Conservation (phyloP, 192 early-diverging fungal genomes). For the Coemansia sp. region DNA sequence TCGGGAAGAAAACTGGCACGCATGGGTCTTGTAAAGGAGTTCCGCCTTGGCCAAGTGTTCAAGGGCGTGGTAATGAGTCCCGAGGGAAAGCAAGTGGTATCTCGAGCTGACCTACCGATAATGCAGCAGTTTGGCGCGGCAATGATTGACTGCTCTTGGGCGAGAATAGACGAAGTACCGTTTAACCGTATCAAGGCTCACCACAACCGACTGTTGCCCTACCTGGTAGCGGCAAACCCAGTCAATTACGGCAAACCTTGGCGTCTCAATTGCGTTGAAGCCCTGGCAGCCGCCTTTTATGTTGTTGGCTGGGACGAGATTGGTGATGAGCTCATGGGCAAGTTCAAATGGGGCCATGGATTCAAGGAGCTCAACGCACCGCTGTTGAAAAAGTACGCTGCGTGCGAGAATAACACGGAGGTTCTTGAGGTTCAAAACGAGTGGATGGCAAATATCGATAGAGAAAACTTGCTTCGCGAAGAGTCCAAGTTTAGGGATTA, state of each 20-base stretch:
- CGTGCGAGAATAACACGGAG: constrained; percentile 73
- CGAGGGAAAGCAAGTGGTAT: constrained; percentile 83
- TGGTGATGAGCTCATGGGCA: constrained; percentile 75
- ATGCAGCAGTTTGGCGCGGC: constrained; percentile 79
- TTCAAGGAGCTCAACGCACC: constrained; percentile 89
- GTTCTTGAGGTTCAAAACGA: constrained; percentile 78
- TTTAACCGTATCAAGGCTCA: constrained; percentile 83
- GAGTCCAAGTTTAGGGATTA: constrained; percentile 28
- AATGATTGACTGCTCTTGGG: constrained; percentile 99
- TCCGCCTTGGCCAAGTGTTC: constrained; percentile 85
- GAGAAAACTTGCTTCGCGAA: constrained; percentile 61
- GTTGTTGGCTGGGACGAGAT: constrained; percentile 78
- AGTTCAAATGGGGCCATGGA: constrained; percentile 96
- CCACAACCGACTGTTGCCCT: constrained; percentile 91
- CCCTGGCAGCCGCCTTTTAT: constrained; percentile 91
- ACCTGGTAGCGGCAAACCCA: constrained; percentile 93
- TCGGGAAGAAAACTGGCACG: constrained; percentile 90
- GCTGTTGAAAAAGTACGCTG: constrained; percentile 74
- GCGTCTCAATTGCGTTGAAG: constrained; percentile 97
- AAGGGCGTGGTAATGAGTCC: constrained; percentile 90
- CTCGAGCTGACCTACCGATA: constrained; percentile 79
- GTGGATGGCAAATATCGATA: constrained; percentile 77
- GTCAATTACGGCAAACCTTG: constrained; percentile 97
- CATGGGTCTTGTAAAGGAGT: constrained; percentile 73
- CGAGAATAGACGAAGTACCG: constrained; percentile 90